Conservation (phyloP, 2,329 filamentous ascomycete genomes). For the Sporothrix mexicana region DNA sequence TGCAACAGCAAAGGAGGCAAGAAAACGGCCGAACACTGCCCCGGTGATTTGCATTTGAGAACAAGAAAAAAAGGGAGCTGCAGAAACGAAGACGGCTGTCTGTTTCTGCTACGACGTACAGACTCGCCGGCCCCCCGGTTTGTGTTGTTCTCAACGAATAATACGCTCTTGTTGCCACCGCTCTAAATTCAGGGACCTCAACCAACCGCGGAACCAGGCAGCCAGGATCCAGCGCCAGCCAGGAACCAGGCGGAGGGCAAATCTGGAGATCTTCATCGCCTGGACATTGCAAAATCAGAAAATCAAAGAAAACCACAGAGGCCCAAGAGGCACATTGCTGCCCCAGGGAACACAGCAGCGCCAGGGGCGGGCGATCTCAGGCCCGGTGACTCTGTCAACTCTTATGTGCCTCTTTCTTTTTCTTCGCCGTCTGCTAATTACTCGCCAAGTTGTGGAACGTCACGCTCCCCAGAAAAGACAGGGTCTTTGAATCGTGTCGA, state of each 20-base stretch:
- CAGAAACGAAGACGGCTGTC: slow-evolving; percentile 6
- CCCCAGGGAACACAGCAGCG: neutral
- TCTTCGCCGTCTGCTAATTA: neutral
- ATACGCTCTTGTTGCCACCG: neutral
- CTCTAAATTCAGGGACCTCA: slow-evolving; percentile 5
- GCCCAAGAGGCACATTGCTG: neutral
- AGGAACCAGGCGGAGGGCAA: slow-evolving; percentile 1
- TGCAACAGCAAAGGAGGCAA: neutral
- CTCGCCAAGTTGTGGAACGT: slow-evolving; percentile 22
- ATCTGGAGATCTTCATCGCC: slow-evolving; percentile 8
- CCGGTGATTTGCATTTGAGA: slow-evolving; percentile 14
- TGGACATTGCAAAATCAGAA: neutral
- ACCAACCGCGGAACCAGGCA: neutral
- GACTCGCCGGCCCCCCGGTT: neutral
- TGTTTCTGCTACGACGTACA: slow-evolving; percentile 14
- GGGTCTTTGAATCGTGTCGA: neutral
- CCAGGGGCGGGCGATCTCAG: neutral
- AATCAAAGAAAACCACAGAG: neutral
- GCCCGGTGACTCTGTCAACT: neutral
- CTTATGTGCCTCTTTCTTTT: neutral
- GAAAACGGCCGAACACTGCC: slow-evolving; percentile 19
- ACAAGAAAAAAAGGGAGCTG: neutral
- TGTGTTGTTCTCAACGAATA: neutral
- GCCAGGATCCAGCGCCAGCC: neutral
- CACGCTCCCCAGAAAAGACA: slow-evolving; percentile 18